Evolutionary conservation across 2,329 filamentous ascomycete species (phyloP).

Genomic region (Stemphylium beticola): DNA sequence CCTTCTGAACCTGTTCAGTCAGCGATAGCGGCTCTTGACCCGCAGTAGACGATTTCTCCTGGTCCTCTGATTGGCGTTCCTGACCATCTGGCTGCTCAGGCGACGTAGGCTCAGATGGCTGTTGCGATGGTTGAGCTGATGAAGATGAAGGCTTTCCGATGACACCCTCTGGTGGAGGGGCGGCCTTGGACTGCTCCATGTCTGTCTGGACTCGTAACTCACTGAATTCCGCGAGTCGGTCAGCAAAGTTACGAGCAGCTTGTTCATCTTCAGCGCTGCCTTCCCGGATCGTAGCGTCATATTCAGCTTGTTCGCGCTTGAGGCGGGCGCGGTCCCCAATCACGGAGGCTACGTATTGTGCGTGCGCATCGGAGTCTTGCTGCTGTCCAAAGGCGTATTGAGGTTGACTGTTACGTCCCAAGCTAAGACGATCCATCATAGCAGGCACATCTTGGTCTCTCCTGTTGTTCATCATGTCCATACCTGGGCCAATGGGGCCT

Average conservation of each 20-base stretch:
- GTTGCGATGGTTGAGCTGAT: conserved; percentile 30
- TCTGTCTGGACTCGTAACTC: conserved; percentile 77
- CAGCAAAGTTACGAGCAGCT: conserved; percentile 57
- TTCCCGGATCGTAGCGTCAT: conserved; percentile 51
- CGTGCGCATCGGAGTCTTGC: conserved; percentile 55
- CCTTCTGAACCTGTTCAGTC: conserved; percentile 84
- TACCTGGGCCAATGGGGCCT: conserved; percentile 54
- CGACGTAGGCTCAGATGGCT: conserved; percentile 26
- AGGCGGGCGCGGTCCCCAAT: conserved; percentile 66
- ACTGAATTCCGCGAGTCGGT: conserved; percentile 84
- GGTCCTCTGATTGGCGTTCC: conserved; percentile 17
- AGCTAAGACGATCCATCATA: conserved; percentile 69
- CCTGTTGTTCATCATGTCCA: conserved; percentile 53
- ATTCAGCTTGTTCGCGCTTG: conserved; percentile 66
- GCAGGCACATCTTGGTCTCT: conserved; percentile 74
- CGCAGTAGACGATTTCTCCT: conserved; percentile 11
- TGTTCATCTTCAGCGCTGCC: conserved; percentile 37
- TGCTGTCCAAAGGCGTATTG: conserved; percentile 60
- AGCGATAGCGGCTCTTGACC: conserved; percentile 68
- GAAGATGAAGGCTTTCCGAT: conserved; percentile 40
- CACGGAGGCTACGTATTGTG: conserved; percentile 65
- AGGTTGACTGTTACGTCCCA: conserved; percentile 59
- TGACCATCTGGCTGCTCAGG: conserved; percentile 28
- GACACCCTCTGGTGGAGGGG: conserved; percentile 44
- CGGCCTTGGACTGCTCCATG: conserved; percentile 49